Base-by-base conservation (phyloP, 371 early-diverging fungal genomes). In the Thermomucor indicae-seudaticae region DNA sequence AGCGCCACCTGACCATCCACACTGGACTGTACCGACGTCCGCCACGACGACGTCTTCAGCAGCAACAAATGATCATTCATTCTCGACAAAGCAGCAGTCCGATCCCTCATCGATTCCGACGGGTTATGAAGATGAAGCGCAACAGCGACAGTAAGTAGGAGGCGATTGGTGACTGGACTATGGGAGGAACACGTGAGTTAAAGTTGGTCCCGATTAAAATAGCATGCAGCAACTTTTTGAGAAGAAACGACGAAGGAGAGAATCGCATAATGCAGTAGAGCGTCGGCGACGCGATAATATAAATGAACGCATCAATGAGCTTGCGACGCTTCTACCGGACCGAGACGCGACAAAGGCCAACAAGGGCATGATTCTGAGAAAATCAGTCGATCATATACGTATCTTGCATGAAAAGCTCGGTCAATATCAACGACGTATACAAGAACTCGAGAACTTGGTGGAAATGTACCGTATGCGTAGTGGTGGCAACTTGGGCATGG, bases 241-340 rank as follows among this genome's bases (percentile, higher is more conserved):
- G 28, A 70, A 70, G 56, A 65, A 65, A 27, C 40, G 62, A 50
- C 60, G 65, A 53, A 47, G 70, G 34, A 57, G 70, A 12, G 70
- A 70, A 58, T 65, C 66, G 7, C 70, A 70, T 32, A 70, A 70
- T 53, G 55, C 63, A 16, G 93, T 96, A 12, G 97, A 96, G 60
- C 76, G 96, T 46, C 84, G 97, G 32, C 79, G 97, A 35, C 78
- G 97, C 28, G 96, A 96, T 64, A 91, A 92, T 72, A 96, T 96
- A 67, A 96, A 96, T 62, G 97, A 95, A 63, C 91, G 90, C 60
- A 96, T 96, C 37, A 55, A 47, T 50, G 68, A 67, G 38, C 51
- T 67, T 16, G 60, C 64, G 2, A 67, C 58, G 58, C 66, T 65
- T 51, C 41, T 65, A 27, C 65, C 76, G 32, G 90, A 84, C 53